Evolutionary conservation across 306 rosid genomes (phyloP).

Genomic region (Comarum palustre): DNA sequence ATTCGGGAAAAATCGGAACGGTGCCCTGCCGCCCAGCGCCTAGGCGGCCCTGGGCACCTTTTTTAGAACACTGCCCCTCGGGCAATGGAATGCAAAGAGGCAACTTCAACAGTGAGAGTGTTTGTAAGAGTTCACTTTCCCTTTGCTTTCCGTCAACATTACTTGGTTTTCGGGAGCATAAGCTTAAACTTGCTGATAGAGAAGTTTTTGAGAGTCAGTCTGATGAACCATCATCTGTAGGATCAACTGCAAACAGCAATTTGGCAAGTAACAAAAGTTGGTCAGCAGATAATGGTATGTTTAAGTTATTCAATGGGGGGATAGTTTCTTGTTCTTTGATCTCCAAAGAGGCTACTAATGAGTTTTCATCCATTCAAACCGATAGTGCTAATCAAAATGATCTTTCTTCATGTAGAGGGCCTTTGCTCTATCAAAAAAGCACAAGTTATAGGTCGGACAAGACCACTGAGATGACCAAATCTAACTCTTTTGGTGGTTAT

Average conservation of each 20-base stretch:
- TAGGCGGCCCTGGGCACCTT: no score
- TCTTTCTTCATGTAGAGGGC: constrained; percentile 52
- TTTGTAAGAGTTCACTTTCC: constrained; percentile 50
- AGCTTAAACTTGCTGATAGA: constrained; percentile 29
- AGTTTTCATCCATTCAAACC: constrained; percentile 45
- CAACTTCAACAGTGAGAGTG: constrained; percentile 33
- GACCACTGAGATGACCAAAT: constrained; percentile 40
- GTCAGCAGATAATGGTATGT: constrained; percentile 77
- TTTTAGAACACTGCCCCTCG: no score
- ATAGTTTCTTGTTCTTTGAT: constrained; percentile 70
- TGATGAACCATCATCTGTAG: constrained; percentile 39
- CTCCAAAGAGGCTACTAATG: constrained; percentile 48
- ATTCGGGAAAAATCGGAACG: no score
- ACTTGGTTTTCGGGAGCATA: constrained; percentile 43
- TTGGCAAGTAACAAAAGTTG: constrained; percentile 55
- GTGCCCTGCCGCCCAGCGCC: no score
- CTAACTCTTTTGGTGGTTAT: constrained; percentile 46
- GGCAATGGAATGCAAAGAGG: constrained; percentile 33
- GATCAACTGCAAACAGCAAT: constrained; percentile 42
- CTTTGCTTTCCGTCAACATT: constrained; percentile 89
- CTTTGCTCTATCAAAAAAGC: constrained; percentile 47
- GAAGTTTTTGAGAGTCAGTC: constrained; percentile 42
- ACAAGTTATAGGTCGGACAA: constrained; percentile 33
- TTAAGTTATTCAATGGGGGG: constrained; percentile 67
- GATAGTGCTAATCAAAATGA: constrained; percentile 41